phyloP scores from a whole-genome alignment of 2,329 filamentous ascomycete genomes.

The Fusarium multiceps region DNA sequence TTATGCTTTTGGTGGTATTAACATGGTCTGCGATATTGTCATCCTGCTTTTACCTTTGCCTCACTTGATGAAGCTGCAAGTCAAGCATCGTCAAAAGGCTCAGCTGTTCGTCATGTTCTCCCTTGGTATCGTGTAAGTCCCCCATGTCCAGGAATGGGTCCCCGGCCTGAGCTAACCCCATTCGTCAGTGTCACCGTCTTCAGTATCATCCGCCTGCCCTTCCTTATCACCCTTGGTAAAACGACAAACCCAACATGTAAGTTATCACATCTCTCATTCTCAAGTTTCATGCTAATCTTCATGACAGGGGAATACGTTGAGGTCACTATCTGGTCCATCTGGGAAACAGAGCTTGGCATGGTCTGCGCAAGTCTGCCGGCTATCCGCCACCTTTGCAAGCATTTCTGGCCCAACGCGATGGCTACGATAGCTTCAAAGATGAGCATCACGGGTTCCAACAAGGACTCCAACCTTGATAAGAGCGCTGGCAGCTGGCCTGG shows the following conservation, averaged over 20 bases:
- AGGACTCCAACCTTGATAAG: constrained; percentile 17
- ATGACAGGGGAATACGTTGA: constrained; percentile 28
- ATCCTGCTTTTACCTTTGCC: constrained; percentile 30
- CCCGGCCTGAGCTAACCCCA: not conserved
- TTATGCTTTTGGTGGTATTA: constrained; percentile 35
- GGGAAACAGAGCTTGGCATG: constrained; percentile 40
- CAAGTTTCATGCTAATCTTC: not conserved
- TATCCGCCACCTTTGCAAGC: constrained; percentile 38
- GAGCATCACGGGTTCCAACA: constrained; percentile 18
- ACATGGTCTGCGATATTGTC: constrained; percentile 30
- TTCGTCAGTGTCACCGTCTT: constrained; percentile 28
- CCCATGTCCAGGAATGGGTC: accelerated
- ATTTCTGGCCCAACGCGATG: constrained; percentile 38
- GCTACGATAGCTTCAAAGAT: constrained; percentile 35
- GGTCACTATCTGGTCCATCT: constrained; percentile 40
- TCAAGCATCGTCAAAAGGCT: constrained; percentile 33
- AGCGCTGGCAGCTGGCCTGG: constrained; percentile 29
- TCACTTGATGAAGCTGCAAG: constrained; percentile 29
- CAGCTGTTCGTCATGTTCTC: constrained; percentile 38
- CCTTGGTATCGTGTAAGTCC: constrained; percentile 26
- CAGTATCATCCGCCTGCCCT: constrained; percentile 33
- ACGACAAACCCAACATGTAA: constrained; percentile 35
- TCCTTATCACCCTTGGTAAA: constrained; percentile 28
- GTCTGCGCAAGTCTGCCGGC: constrained; percentile 37
- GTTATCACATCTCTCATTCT: not conserved